phyloP scores from a whole-genome alignment of 2,329 filamentous ascomycete species.

The Aspergillus sp. region DNA sequence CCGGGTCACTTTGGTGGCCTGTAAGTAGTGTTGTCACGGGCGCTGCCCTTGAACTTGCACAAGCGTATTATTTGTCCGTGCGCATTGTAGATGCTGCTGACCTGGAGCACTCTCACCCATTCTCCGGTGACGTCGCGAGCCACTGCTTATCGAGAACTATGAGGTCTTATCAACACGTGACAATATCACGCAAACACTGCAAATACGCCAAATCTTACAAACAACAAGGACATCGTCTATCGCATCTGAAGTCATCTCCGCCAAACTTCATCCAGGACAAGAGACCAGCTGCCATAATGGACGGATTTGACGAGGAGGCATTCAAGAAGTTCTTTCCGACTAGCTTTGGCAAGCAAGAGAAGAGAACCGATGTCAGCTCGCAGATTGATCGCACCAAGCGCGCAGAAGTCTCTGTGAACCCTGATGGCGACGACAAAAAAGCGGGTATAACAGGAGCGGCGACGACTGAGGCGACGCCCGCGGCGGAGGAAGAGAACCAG shows the following conservation, averaged over 20 bases:
- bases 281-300: constrained; percentile 33
- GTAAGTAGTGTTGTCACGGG: neutral
- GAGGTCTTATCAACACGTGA: neutral
- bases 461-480: constrained; percentile 24
- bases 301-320: constrained; percentile 49
- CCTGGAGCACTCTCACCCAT: too few relatives aligned
- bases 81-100: neutral
- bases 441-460: constrained; percentile 24
- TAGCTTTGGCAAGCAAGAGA: constrained; percentile 81
- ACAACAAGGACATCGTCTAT: constrained; percentile 21
- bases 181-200: constrained; percentile 5
- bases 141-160: neutral
- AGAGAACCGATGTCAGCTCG: constrained; percentile 70
- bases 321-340: constrained; percentile 69
- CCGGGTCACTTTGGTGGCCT: neutral
- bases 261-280: neutral
- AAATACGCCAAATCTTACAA: constrained; percentile 31
- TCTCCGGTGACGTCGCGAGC: neutral
- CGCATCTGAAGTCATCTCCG: neutral
- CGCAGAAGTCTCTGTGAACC: constrained; percentile 45
- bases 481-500: constrained; percentile 28
- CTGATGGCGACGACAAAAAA: constrained; percentile 27
- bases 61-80: neutral
- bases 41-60: neutral
- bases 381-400: constrained; percentile 81